Evolutionary conservation across 2,329 filamentous ascomycete genomes (phyloP), one percentile per base, ranked within the genome.

Genomic region (Nothophoma quercina): DNA sequence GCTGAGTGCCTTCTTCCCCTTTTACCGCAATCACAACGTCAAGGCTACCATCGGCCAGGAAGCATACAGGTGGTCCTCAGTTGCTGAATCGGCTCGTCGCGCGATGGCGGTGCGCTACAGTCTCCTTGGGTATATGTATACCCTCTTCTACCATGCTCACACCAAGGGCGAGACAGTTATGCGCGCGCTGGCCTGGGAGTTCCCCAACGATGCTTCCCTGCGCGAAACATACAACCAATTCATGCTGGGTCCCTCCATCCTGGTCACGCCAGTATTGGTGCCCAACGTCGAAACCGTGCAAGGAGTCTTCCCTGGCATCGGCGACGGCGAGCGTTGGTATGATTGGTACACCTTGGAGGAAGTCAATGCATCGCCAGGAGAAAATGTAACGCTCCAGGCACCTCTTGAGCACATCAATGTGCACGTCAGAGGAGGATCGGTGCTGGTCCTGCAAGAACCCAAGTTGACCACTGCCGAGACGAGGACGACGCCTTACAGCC

Each of bases 11-110:
- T 90, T 90, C 77, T 89, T 89, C 75, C 86, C 87, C 1, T 90
- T 90, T 74, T 90, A 89, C 74, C 79, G 88, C 13, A 90, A 90
- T 71, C 88, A 91, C 76, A 90, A 90, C 63, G 76, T 77, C 7
- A 74, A 87, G 2, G 79, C 78, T 0, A 80, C 85, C 5, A 80
- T 79, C 45, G 67, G 81, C 0, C 88, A 91, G 68, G 88, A 91
- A 71, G 86, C 88, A 0, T 91, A 90, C 62, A 64, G 80, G 8
- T 91, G 88, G 88, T 75, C 75, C 5, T 81, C 81, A 0, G 88
- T 90, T 1, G 80, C 81, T 4, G 81, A 85, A 10, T 85, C 88
- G 0, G 78, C 82, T 15, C 83, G 82, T 56, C 75, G 71, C 0
- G 88, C 87, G 1, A 90, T 90, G 82, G 70, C 75, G 5, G 86